Evolutionary conservation across 2,329 filamentous ascomycete species (phyloP), one percentile per base, ranked within the genome.

Genomic region (Metarhizium anisopliae): DNA sequence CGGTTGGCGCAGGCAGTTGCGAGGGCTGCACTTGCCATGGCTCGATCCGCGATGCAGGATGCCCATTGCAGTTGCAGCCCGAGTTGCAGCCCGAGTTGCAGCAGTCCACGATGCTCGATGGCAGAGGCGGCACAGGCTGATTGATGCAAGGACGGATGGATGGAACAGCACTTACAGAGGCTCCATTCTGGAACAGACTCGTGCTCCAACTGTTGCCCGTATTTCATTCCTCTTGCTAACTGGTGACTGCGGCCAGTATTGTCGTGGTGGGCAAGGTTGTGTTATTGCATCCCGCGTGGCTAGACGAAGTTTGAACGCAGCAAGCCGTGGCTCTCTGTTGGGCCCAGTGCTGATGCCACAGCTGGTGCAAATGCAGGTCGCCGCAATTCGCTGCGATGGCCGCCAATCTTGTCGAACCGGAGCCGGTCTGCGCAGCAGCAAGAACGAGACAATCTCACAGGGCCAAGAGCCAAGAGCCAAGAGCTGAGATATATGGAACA

Each of bases 161-260:
- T 25, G 4, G 25, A 25, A 25, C 25, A 25, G 25, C 25, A 74
- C 77, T 66, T 75, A 89, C 86, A 86, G 61, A 89, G 79, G 65
- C 82, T 87, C 89, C 89, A 94, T 81, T 87, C 84, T 60, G 89
- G 88, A 66, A 91, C 88, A 50, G 88, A 92, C 69, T 88, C 81
- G 71, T 83, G 79, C 67, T 86, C 83, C 59, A 94, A 79, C 59
- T 83, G 86, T 61, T 70, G 61, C 56, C 72, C 72, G 63, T 70
- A 74, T 63, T 74, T 74, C 72, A 74, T 74, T 53, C 25, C 52
- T 67, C 30, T 40, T 30, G 25, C 45, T 16, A 14, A 30, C 45
- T 11, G 30, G 6, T 6, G 10, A 49, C 20, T 14, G 13, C 20
- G 14, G 10, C 25, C 7, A 30, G 20, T 14, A 6, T 30, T 49